phyloP scores from a whole-genome alignment of 1,284 basidiomycete species.

The Rhodotorula sp. region DNA sequence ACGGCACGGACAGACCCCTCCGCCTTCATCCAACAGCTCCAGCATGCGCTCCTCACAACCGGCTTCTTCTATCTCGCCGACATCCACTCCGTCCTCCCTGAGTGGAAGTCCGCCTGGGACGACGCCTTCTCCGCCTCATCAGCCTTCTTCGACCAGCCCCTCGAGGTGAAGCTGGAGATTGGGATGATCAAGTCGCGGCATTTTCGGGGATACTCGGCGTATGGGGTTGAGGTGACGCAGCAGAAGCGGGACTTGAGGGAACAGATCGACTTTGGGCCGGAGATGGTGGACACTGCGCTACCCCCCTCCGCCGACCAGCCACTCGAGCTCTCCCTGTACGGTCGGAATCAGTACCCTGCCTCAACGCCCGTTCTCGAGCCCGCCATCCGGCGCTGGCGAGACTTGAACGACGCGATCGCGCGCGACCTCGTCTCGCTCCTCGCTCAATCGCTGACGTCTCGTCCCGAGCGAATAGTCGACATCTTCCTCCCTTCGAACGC shows the following conservation, averaged over 20 bases:
- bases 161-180: conserved; percentile 13
- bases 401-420: conserved; percentile 3
- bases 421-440: conserved; percentile 15
- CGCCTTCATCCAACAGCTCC: conserved; percentile 14
- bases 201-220: conserved; percentile 24
- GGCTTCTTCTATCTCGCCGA: conserved; percentile 30
- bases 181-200: conserved; percentile 14
- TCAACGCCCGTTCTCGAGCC: conserved; percentile 6
- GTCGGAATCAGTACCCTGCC: conserved; percentile 28
- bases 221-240: conserved; percentile 19
- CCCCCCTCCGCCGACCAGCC: background rate
- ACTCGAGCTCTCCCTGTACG: conserved; percentile 26
- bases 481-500: background rate
- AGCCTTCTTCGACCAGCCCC: conserved; percentile 15
- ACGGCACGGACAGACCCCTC: background rate
- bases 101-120: conserved; percentile 20
- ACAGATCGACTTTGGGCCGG: conserved; percentile 29
- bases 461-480: conserved; percentile 1
- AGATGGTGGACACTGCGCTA: background rate
- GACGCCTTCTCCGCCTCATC: conserved; percentile 3
- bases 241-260: conserved; percentile 22
- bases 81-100: background rate
- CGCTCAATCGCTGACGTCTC: conserved; percentile 9
- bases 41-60: conserved; percentile 14
- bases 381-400: conserved; percentile 9